Conservation (phyloP, 148 eudicot genomes). For the Limonium bicolor region DNA sequence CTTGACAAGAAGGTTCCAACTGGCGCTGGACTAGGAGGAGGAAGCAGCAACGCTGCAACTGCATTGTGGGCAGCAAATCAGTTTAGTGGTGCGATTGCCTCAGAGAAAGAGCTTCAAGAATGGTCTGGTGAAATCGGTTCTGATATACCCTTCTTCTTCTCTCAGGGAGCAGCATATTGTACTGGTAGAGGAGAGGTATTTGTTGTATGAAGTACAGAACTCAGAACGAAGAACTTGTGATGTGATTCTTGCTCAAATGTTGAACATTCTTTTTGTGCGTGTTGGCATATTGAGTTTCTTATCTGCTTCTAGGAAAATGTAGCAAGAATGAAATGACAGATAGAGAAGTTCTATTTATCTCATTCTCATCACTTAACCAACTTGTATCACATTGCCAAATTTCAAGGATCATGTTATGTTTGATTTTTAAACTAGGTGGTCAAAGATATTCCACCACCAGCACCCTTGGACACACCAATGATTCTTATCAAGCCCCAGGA, state of each 20-base stretch:
- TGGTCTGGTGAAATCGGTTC: conserved; percentile 98
- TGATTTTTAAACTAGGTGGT: conserved; percentile 39
- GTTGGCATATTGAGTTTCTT: too few species aligned
- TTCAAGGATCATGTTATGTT: too few species aligned
- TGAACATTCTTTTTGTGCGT: too few species aligned
- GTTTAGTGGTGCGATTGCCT: conserved; percentile 70
- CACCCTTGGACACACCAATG: conserved; percentile 66
- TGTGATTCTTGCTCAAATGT: too few species aligned
- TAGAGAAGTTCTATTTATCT: too few species aligned
- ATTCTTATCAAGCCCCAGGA: conserved; percentile 87
- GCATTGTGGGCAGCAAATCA: conserved; percentile 98
- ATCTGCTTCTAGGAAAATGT: too few species aligned
- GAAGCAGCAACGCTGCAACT: conserved; percentile 98
- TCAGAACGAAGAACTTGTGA: too few species aligned
- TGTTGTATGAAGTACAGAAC: conserved; percentile 4
- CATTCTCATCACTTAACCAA: too few species aligned
- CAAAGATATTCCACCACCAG: conserved; percentile 56
- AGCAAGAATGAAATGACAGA: too few species aligned
- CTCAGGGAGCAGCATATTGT: conserved; percentile 87
- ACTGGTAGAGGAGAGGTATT: conserved; percentile 99
- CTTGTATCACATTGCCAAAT: too few species aligned
- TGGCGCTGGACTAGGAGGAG: conserved; percentile 97
- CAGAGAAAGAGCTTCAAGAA: conserved; percentile 80
- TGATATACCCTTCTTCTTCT: conserved; percentile 96
- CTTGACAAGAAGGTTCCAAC: conserved; percentile 96